phyloP scores from a whole-genome alignment of 371 early-diverging fungal species.

The Funneliformis caledonium region DNA sequence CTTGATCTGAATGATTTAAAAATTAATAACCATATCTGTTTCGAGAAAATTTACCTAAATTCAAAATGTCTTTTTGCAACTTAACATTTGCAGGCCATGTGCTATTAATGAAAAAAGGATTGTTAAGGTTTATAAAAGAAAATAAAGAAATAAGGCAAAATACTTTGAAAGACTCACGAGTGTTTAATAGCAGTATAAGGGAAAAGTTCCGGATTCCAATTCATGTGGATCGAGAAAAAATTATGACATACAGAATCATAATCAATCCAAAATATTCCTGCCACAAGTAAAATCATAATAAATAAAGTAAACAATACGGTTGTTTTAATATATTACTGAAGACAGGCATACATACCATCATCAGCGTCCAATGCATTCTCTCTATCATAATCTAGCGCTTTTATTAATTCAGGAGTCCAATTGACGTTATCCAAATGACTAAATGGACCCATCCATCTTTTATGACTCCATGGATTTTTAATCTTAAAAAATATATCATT shows the following conservation, averaged over 20 bases:
- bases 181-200: slow-evolving; percentile 66
- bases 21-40: background rate
- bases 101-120: background rate
- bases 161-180: slow-evolving; percentile 41
- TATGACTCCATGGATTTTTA: slow-evolving; percentile 92
- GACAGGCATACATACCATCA: slow-evolving; percentile 55
- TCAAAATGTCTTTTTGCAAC: background rate
- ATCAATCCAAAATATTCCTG: slow-evolving; percentile 85
- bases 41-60: slow-evolving; percentile 11
- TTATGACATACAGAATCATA: slow-evolving; percentile 76
- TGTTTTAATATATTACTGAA: background rate
- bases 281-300: slow-evolving; percentile 17
- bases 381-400: slow-evolving; percentile 73
- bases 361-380: slow-evolving; percentile 65
- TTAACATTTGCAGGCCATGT: slow-evolving; percentile 1
- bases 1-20: background rate
- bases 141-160: background rate
- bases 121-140: background rate
- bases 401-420: slow-evolving; percentile 76
- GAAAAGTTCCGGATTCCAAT: slow-evolving; percentile 85
- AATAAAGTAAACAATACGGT: background rate
- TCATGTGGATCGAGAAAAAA: slow-evolving; percentile 87
- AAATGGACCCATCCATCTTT: slow-evolving; percentile 84
- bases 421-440: slow-evolving; percentile 70
- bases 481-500: slow-evolving; percentile 55